Base-by-base conservation (phyloP, 2,329 filamentous ascomycete species). In the Venturia pyrina region DNA sequence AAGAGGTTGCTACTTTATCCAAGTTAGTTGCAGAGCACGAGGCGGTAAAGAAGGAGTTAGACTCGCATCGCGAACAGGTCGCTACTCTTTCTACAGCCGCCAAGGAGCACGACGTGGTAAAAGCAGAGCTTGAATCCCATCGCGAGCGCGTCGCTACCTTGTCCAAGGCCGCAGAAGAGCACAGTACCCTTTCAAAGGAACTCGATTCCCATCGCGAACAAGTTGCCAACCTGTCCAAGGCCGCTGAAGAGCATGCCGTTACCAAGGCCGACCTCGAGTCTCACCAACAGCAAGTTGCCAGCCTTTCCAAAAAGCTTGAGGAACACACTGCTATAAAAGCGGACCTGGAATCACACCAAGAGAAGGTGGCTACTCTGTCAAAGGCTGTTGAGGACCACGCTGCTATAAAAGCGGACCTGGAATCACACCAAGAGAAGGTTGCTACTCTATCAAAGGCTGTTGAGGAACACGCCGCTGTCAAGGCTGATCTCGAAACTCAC, bases 401-500 rank as follows among this genome's bases (percentile, higher is more conserved):
- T 44, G 28, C 65, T 34, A n/a, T n/a, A n/a, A n/a, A 66, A 34
- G 40, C 57, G 6, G 65, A 66, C 5, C 65, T 64, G 4, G 44
- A 63, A 15, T 44, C 37, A 3, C 32, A 62, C 4, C 40, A 50
- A 50, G 48, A 28, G 48, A 53, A 53, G 21, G 48, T 53, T 28
- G 48, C 41, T 32, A 24, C n/a, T 21, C 41, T 34, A 1, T 63
- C 61, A 50, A 50, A 32, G 32, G 59, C 43, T 37, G 15, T 37
- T 19, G 65, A 64, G 34, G 60, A n/a, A 13, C 43, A 66, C 43
- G 65, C 65, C 28, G 28, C 65, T 34, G 32, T 28, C n/a, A 66
- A 66, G 46, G 28, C 41, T 28, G 65, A 66, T 1, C 65, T 65
- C 21, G 60, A 63, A 10, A 48, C 37, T n/a, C 32, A 62, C 15